Evolutionary conservation across 371 early-diverging fungal species (phyloP).

Genomic region (Apophysomyces trapeziformis): DNA sequence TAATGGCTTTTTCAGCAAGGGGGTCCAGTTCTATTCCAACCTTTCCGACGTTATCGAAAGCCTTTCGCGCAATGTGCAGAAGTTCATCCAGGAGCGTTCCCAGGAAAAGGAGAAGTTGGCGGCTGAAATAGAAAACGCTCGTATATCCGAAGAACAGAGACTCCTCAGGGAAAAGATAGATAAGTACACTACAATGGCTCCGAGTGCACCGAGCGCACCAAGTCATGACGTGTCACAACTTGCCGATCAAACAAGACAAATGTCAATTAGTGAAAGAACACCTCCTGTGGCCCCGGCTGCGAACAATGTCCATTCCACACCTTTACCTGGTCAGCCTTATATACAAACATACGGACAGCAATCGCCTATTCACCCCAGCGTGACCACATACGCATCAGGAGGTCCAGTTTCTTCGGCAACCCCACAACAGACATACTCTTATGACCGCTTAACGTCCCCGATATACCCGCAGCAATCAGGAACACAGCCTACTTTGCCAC

Average conservation of each 20-base stretch:
- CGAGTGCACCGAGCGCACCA: slow-evolving; percentile 24
- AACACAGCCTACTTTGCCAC: slow-evolving; percentile 9
- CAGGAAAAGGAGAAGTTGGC: slow-evolving; percentile 71
- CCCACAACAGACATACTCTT: slow-evolving; percentile 1
- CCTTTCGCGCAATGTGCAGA: slow-evolving; percentile 62
- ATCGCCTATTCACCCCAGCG: background rate
- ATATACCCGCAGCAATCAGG: slow-evolving; percentile 30
- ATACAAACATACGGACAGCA: slow-evolving; percentile 10
- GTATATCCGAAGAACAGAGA: slow-evolving; percentile 73
- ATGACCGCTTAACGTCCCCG: slow-evolving; percentile 28
- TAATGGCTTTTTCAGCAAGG: slow-evolving; percentile 46
- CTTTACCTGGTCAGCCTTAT: slow-evolving; percentile 25
- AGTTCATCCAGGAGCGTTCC: slow-evolving; percentile 69
- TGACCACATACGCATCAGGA: slow-evolving; percentile 23
- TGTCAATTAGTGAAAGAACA: slow-evolving; percentile 32
- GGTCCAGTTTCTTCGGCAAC: slow-evolving; percentile 27
- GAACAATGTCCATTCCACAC: slow-evolving; percentile 9
- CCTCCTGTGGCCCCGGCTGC: slow-evolving; percentile 18
- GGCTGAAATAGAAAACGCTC: slow-evolving; percentile 59
- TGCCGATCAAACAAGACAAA: slow-evolving; percentile 34
- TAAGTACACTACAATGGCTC: slow-evolving; percentile 27
- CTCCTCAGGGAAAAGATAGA: slow-evolving; percentile 74
- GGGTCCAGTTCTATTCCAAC: slow-evolving; percentile 82
- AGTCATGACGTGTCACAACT: slow-evolving; percentile 33
- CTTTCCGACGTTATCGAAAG: slow-evolving; percentile 68